phyloP scores from a whole-genome alignment of 495 filamentous ascomycete species.

The Penicillium pulvis region DNA sequence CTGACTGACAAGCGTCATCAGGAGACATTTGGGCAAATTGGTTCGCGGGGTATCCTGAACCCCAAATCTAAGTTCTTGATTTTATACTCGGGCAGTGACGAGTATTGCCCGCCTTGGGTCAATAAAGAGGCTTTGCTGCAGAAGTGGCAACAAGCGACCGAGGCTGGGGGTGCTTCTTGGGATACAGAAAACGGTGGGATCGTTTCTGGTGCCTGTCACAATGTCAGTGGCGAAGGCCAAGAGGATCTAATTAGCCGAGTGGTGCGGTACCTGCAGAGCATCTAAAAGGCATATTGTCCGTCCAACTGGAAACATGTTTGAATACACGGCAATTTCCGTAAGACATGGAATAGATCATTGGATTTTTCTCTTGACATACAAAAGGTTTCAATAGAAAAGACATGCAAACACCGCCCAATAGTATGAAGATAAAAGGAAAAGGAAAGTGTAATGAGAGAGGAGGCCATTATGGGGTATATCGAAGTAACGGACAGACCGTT shows the following conservation, averaged over 20 bases:
- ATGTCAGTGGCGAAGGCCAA: slow-evolving; percentile 52
- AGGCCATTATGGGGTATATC: slow-evolving; percentile 32
- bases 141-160: slow-evolving; percentile 67
- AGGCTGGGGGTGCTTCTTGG: slow-evolving; percentile 45
- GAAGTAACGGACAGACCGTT: slow-evolving; percentile 22
- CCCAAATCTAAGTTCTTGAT: slow-evolving; percentile 36
- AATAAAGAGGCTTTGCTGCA: slow-evolving; percentile 66
- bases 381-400: slow-evolving; percentile 21
- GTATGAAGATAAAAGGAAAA: slow-evolving; percentile 18
- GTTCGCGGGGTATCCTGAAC: slow-evolving; percentile 55
- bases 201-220: slow-evolving; percentile 63
- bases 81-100: slow-evolving; percentile 72
- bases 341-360: slow-evolving; percentile 22
- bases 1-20: slow-evolving; percentile 59
- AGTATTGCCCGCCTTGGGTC: slow-evolving; percentile 62
- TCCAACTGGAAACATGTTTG: not conserved
- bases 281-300: slow-evolving; percentile 28
- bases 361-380: slow-evolving; percentile 26
- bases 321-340: slow-evolving; percentile 9
- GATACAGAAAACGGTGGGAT: slow-evolving; percentile 60
- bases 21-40: slow-evolving; percentile 66
- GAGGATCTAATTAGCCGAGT: slow-evolving; percentile 57
- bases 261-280: slow-evolving; percentile 52
- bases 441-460: slow-evolving; percentile 11
- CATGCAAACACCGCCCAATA: slow-evolving; percentile 30